These are phyloP conservation scores for Herpotrichia juniperi DNA, from an alignment of 2,329 filamentous ascomycete genomes.

Conservation along the genomic window DNA sequence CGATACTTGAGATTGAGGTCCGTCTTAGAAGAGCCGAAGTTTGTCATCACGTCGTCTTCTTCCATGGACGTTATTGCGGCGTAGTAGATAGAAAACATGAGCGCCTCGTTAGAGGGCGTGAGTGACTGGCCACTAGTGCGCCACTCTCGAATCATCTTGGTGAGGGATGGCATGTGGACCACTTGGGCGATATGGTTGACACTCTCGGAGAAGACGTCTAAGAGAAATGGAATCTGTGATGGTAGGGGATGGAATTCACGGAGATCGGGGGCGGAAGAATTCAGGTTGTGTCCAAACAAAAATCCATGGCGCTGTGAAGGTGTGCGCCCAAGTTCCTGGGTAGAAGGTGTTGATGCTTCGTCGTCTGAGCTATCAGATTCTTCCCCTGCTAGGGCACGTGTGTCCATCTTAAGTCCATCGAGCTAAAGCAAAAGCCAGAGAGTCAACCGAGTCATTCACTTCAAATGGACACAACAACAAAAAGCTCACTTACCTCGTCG, in stretches of 20 bases:
- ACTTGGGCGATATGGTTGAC: conserved; percentile 54
- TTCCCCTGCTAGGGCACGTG: conserved; percentile 51
- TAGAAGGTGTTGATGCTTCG: conserved; percentile 40
- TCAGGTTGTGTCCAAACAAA: conserved; percentile 57
- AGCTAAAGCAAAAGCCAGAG: neutral
- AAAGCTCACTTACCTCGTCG: conserved; percentile 54
- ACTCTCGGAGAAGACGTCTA: conserved; percentile 59
- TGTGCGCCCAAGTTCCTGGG: conserved; percentile 38
- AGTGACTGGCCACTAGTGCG: conserved; percentile 39
- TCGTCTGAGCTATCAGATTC: conserved; percentile 50
- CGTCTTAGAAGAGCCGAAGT: conserved; percentile 53
- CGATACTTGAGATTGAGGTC: conserved; percentile 57
- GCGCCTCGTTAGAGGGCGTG: conserved; percentile 55
- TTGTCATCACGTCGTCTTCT: conserved; percentile 55
- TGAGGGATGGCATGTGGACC: conserved; percentile 55
- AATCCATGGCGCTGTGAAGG: conserved; percentile 58
- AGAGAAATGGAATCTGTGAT: conserved; percentile 61
- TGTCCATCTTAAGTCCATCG: conserved; percentile 4
- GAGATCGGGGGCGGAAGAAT: conserved; percentile 20
- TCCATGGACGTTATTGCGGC: conserved; percentile 63
- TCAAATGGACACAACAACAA: neutral
- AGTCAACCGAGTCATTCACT: neutral
- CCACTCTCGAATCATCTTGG: conserved; percentile 46
- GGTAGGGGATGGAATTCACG: conserved; percentile 58
- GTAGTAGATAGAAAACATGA: conserved; percentile 65